These are phyloP conservation scores for Hypoxylon sp. DNA, from an alignment of 2,329 filamentous ascomycete species.

Conservation along the genomic window DNA sequence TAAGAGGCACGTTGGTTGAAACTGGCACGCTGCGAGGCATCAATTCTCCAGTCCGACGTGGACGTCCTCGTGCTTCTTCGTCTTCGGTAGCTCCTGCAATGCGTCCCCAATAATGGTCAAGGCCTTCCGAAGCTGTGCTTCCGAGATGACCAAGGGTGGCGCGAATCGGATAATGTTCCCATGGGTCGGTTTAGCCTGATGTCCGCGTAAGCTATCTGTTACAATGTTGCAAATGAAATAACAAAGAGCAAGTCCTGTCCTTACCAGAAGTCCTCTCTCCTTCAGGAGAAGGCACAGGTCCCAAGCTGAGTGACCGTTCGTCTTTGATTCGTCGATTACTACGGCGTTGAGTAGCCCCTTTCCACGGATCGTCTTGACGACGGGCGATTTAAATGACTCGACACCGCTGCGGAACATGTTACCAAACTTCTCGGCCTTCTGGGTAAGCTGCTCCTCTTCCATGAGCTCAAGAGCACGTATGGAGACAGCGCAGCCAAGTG, in stretches of 20 bases:
- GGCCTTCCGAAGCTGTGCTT: conserved; percentile 83
- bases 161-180: conserved; percentile 98
- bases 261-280: conserved; percentile 90
- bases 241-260: conserved; percentile 49
- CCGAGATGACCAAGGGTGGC: conserved; percentile 94
- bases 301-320: conserved; percentile 90
- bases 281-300: conserved; percentile 96
- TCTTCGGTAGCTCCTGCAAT: conserved; percentile 80
- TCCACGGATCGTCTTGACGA: conserved; percentile 86
- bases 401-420: conserved; percentile 85
- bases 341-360: conserved; percentile 97
- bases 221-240: conserved; percentile 29
- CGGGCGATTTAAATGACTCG: conserved; percentile 77
- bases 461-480: conserved; percentile 95
- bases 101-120: conserved; percentile 84
- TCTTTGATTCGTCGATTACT: conserved; percentile 90
- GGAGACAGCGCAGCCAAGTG: conserved; percentile 92
- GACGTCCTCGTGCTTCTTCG: conserved; percentile 59
- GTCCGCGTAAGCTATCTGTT: conserved; percentile 45
- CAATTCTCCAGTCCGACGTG: conserved; percentile 47
- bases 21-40: conserved; percentile 27
- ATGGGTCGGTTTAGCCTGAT: conserved; percentile 95
- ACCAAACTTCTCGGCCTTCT: conserved; percentile 83
- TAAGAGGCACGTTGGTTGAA: conserved; percentile 8
- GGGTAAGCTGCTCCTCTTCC: conserved; percentile 88